Evolutionary conservation across 2,329 filamentous ascomycete species (phyloP).

Genomic region (Ceratocystis huliohia): DNA sequence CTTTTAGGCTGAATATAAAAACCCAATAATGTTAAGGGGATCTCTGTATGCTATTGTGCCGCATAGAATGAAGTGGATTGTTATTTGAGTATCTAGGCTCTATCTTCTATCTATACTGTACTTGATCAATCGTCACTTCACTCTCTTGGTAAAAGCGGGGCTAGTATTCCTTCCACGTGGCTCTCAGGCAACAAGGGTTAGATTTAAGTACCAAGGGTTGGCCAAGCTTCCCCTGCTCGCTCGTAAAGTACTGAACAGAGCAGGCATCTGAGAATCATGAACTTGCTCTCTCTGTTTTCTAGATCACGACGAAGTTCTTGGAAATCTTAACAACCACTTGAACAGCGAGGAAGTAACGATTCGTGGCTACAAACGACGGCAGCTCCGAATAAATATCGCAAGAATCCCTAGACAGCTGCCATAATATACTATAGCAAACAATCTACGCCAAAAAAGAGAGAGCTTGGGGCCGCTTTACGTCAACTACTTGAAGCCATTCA

Average conservation of each 20-base stretch:
- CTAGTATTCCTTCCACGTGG: not conserved
- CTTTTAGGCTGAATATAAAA: not conserved
- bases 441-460: not conserved
- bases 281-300: not conserved
- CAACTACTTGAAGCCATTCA: no score
- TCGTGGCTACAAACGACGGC: not conserved
- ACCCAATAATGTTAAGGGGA: not conserved
- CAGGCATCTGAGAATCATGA: not conserved
- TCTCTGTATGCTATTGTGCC: no score
- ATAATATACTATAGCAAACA: not conserved
- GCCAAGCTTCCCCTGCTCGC: not conserved
- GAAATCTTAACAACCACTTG: no score
- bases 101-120: no score
- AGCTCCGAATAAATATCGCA: not conserved
- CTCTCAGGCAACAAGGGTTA: not conserved
- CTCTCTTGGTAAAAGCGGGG: not conserved
- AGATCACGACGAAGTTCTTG: not conserved
- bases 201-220: not conserved
- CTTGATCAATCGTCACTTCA: no score
- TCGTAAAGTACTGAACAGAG: not conserved
- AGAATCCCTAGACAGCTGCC: not conserved
- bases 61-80: no score
- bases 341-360: not conserved
- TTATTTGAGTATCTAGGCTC: no score
- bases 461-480: not conserved